Base-by-base conservation (phyloP, 2,329 filamentous ascomycete species). In the Paraphaeosphaeria minitans region DNA sequence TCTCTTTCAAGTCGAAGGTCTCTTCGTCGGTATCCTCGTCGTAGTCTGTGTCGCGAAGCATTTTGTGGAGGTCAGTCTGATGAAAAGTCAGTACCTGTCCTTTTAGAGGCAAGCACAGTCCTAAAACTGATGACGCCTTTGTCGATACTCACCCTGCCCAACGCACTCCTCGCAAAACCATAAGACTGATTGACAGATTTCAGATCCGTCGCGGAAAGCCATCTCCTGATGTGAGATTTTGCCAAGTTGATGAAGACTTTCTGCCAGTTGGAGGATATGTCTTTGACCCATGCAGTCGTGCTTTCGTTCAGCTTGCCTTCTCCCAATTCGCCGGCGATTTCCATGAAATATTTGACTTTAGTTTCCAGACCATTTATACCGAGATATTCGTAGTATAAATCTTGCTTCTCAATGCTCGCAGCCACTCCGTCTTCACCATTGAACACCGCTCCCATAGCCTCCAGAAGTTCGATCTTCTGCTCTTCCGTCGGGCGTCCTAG, bases 401-500 rank as follows among this genome's bases (percentile, higher is more conserved):
- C 50, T 9, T 24, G 14, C 19, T 16, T 39, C 27, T 53, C 50
- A 14, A 53, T 53, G n/a, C 31, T 45, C 24, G 27, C n/a, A 13
- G 22, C 14, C 7, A 33, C 24, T 13, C 14, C 50, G 9, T 27
- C 50, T 22, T 53, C 37, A 16, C 16, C 22, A 14, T 29, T 53
- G n/a, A 53, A 43, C n/a, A 53, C 21, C n/a, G 39, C 39, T 22
- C 27, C 39, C n/a, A 53, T 53, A 12, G 50, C 50, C 12, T 53
- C 37, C 19, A 53, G n/a, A 16, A 53, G 50, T 16, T 43, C 50
- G 9, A 53, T 33, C 14, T 45, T 53, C 24, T 53, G 37, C 16
- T 43, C 50, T 22, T 53, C 50, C 1, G 37, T 43, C 8, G 50
- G 37, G 13, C 39, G 22, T 12, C 37, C 37, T 7, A 43, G 39